Base-by-base conservation (phyloP, 768 basidiomycete species). In the Antrodiella citrinella region DNA sequence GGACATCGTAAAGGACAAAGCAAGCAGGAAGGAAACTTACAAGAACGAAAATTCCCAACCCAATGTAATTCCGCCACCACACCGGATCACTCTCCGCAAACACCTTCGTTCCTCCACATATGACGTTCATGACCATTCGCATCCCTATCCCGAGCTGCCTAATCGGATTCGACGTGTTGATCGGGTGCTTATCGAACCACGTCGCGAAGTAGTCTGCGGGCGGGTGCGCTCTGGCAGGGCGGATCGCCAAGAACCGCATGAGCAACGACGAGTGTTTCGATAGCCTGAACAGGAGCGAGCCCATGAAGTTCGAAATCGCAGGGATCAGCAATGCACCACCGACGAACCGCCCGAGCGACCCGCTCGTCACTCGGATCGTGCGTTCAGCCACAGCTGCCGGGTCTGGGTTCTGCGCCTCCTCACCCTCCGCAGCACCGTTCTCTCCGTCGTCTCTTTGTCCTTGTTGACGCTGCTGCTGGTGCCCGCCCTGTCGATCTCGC, bases 1-100 rank as follows among this genome's bases (percentile, higher is more conserved):
- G 11, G 10, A 26, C 22, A 30, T 13, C 12, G 24, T n/a, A 26
- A 44, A 43, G 12, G 15, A 2, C 40, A 45, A 42, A 35, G 42
- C 20, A 30, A 21, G 2, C n/a, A n/a, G 4, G 19, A 5, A 12
- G 11, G 11, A 48, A 3, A 23, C 80, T 53, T 60, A 85, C 84
- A 51, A 83, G 71, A 3, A 83, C 70, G 60, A 86, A 88, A 5
- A 86, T 55, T 0, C 82, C 84, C 1, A 87, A 67, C 0, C 86
- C 86, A 42, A 88, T 58, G 4, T 77, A 68, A 59, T 88, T 88
- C 46, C 86, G 70, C 84, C 84, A 78, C 86, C 86, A 89, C 13
- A 88, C 81, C 12, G 86, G 86, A 62, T 88, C 86, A 41, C 74
- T 73, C 55, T 79, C 78, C 3, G 75, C 71, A 79, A 83, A 84